phyloP scores from a whole-genome alignment of 2,329 filamentous ascomycete species.

The Colletotrichum caudatum region DNA sequence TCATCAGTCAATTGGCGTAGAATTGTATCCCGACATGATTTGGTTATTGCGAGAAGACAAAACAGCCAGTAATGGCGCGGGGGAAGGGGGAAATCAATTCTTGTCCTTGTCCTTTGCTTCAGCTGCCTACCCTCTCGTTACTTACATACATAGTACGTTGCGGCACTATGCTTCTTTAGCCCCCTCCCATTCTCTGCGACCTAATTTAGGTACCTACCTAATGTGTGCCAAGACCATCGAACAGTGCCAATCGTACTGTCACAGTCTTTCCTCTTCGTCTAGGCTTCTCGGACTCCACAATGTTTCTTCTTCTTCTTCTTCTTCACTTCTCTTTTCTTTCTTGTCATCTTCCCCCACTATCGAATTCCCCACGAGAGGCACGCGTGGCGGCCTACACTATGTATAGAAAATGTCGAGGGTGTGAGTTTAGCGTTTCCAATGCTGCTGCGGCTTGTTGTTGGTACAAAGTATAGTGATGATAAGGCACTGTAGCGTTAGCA shows the following conservation, averaged over 20 bases:
- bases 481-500: background rate
- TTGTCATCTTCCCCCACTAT: background rate
- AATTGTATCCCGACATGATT: conserved; percentile 18
- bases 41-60: conserved; percentile 3
- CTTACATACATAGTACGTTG: background rate
- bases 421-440: background rate
- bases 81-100: background rate
- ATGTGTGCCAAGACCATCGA: no score
- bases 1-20: conserved; percentile 7
- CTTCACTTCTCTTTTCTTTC: background rate
- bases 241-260: background rate
- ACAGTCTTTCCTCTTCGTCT: background rate
- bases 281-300: background rate
- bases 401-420: background rate
- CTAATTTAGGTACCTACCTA: background rate
- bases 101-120: background rate
- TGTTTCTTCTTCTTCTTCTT: background rate
- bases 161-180: background rate
- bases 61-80: background rate
- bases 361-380: background rate
- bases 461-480: background rate
- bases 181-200: background rate
- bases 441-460: background rate
- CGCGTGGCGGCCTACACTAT: background rate
- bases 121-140: no score